phyloP scores from a whole-genome alignment of 2,329 filamentous ascomycete genomes.

The Trichoderma sp. region DNA sequence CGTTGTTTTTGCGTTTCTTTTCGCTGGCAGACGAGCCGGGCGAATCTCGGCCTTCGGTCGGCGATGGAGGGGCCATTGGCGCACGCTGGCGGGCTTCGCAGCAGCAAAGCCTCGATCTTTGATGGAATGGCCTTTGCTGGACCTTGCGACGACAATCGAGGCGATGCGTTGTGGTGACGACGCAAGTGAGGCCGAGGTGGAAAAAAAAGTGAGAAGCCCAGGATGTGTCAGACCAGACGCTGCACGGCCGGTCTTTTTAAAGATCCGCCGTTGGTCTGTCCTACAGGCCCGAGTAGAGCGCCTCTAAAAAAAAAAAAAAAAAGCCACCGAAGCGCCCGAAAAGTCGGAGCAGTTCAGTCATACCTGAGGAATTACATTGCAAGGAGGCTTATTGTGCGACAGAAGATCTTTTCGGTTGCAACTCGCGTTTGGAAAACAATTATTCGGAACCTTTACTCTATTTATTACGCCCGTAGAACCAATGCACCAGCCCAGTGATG shows the following conservation, averaged over 20 bases:
- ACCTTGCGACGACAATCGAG: neutral
- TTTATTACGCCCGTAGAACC: neutral
- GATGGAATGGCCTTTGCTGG: neutral
- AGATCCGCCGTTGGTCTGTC: neutral
- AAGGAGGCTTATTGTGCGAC: neutral
- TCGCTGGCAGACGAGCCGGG: conserved; percentile 8
- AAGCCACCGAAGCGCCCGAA: neutral
- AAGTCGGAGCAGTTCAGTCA: neutral
- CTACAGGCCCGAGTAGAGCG: neutral
- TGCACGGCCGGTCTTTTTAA: neutral
- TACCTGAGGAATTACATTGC: neutral
- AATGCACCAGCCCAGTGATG: neutral
- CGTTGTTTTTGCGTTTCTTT: conserved; percentile 16
- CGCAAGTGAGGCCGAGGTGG: neutral
- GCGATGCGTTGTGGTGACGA: neutral
- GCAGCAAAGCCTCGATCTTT: neutral
- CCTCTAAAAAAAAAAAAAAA: neutral
- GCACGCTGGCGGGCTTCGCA: neutral
- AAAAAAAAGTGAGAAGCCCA: neutral
- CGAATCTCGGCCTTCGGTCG: conserved; percentile 13
- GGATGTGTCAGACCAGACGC: conserved; percentile 5
- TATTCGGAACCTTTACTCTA: neutral
- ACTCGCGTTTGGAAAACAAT: neutral
- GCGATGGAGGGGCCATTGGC: conserved; percentile 3
- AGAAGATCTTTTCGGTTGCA: neutral